Evolutionary conservation across 768 basidiomycete genomes (phyloP), one percentile per base, ranked within the genome.

Genomic region (Neoboletus magnificus): DNA sequence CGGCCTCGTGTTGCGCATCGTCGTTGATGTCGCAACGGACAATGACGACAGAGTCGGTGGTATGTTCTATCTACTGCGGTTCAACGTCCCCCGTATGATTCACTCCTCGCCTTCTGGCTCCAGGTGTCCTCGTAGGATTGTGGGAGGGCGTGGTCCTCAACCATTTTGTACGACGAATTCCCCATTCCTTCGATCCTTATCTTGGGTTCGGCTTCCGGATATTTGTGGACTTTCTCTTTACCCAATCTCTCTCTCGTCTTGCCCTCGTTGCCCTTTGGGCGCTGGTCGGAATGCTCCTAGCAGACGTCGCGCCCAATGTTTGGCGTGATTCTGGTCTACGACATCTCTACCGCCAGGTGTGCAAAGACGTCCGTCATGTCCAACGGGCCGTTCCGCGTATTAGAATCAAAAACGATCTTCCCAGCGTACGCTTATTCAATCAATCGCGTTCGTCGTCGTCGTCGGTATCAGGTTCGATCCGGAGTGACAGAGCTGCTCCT

Each of bases 141-240:
- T 91, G 88, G 87, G 89, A 91, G 70, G 88, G 89, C 46, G 79
- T 87, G 25, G 82, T 89, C 36, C 75, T 89, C 52, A 80, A 83
- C 39, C 89, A 90, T 61, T 89, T 88, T 67, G 70, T 87, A 59
- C 79, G 79, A 57, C 86, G 86, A 66, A 79, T 78, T 70, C 86
- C 87, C 32, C 65, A 54, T 52, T 87, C 87, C 1, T 74, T 77
- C 53, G 88, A 90, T 68, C 88, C 87, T 9, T 88, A 84, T 69
- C 71, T 89, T 51, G 85, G 80, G 15, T 82, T 83, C 56, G 84
- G 73, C 35, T 80, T 89, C 48, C 77, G 89, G n/a, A 77, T 90
- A 52, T 83, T 87, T 63, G 73, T 88, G 55, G 89, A 91, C 72
- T 82, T 87, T 52, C 71, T 86, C 43, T 74, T 86, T 66, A 87